phyloP scores from a whole-genome alignment of 345 rosid species.

The Psidium friedrichsthalianum region DNA sequence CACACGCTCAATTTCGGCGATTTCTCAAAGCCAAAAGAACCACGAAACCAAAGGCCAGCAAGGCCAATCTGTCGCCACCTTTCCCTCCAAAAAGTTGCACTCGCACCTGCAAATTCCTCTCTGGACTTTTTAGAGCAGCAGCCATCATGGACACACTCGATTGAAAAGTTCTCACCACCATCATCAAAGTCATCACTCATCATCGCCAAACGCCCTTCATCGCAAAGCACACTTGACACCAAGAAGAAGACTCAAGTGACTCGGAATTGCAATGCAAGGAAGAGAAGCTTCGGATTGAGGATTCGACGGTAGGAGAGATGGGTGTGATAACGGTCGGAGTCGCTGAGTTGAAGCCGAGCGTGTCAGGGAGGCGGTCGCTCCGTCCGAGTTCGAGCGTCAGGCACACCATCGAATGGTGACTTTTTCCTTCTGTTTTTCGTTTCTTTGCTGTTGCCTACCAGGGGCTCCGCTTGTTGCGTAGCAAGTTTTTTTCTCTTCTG shows the following conservation, averaged over 20 bases:
- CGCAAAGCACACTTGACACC: constrained; percentile 2
- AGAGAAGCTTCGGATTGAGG: not conserved
- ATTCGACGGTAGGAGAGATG: constrained; percentile 26
- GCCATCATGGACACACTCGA: constrained; percentile 7
- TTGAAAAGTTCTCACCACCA: constrained; percentile 1
- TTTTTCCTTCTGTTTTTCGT: not conserved
- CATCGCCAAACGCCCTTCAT: not conserved
- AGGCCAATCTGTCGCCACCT: constrained; percentile 6
- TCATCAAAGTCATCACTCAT: not conserved
- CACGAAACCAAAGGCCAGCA: not conserved
- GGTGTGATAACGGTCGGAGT: constrained; percentile 67
- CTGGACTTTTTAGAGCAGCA: constrained; percentile 15
- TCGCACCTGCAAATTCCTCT: constrained; percentile 13
- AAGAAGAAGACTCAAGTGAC: not conserved
- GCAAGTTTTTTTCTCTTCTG: not conserved
- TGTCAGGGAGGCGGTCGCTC: constrained; percentile 80
- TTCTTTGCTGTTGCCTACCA: not conserved
- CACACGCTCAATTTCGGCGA: not conserved
- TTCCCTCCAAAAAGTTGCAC: constrained; percentile 49
- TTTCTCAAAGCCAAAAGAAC: not conserved
- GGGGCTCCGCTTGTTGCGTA: no score
- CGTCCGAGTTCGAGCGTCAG: constrained; percentile 80
- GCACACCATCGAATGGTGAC: constrained; percentile 90
- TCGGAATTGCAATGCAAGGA: not conserved
- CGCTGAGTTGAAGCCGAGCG: constrained; percentile 62